phyloP scores from a whole-genome alignment of 2,329 filamentous ascomycete species.

The Cadophora luteo-olivacea region DNA sequence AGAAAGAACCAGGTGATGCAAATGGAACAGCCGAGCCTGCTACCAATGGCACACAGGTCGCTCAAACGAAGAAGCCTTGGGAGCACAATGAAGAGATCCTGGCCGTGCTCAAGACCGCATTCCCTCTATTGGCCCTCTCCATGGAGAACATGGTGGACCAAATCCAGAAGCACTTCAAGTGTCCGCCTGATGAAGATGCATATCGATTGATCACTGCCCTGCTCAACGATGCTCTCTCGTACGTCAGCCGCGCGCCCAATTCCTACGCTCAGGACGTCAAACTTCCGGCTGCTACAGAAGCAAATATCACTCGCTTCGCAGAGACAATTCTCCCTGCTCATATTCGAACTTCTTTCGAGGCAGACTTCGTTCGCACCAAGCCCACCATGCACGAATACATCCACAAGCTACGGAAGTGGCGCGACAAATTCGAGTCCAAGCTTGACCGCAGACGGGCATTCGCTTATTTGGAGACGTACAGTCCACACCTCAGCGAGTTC shows the following conservation, averaged over 20 bases:
- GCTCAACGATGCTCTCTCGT: constrained; percentile 92
- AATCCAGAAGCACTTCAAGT: constrained; percentile 99
- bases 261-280: constrained; percentile 93
- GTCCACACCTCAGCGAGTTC: constrained; percentile 93
- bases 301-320: constrained; percentile 95
- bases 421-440: constrained; percentile 97
- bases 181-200: constrained; percentile 95
- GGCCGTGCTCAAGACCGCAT: constrained; percentile 93
- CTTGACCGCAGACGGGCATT: constrained; percentile 73
- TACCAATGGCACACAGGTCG: constrained; percentile 51
- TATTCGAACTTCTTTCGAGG: constrained; percentile 95
- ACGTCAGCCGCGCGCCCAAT: constrained; percentile 84
- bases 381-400: constrained; percentile 99
- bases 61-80: constrained; percentile 74
- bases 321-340: constrained; percentile 94
- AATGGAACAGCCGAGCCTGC: constrained; percentile 46
- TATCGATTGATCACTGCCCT: constrained; percentile 97
- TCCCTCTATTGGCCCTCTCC: constrained; percentile 91
- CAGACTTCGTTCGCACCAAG: constrained; percentile 94
- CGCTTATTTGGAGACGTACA: constrained; percentile 75
- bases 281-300: constrained; percentile 86
- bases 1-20: constrained; percentile 40
- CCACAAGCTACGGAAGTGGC: constrained; percentile 92
- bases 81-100: constrained; percentile 96
- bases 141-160: constrained; percentile 99